These are phyloP conservation scores for Brassica hybrid DNA, from an alignment of 441 rosid genomes.

Conservation along the genomic window DNA sequence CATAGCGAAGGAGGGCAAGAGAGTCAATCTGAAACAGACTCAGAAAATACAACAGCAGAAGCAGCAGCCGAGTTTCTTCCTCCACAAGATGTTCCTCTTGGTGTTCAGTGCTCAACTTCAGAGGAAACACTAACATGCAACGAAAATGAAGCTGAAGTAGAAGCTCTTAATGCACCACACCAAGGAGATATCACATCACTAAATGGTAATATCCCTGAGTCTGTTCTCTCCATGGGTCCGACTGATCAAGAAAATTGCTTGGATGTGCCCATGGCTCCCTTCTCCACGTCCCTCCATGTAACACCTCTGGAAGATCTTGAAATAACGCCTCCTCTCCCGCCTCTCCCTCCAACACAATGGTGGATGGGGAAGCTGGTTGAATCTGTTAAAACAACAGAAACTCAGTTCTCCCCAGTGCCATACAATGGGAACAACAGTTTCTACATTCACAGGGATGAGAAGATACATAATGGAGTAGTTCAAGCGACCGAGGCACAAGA, in stretches of 20 bases:
- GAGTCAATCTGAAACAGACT: not conserved
- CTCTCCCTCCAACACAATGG: slow-evolving; percentile 91
- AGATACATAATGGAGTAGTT: slow-evolving; percentile 9
- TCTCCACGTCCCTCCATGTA: slow-evolving; percentile 37
- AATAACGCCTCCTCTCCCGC: slow-evolving; percentile 79
- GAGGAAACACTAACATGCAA: not conserved
- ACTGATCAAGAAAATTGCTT: slow-evolving; percentile 27
- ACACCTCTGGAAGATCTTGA: slow-evolving; percentile 44
- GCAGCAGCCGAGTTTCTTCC: slow-evolving; percentile 3
- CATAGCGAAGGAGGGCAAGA: slow-evolving; percentile 1
- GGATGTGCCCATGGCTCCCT: slow-evolving; percentile 13
- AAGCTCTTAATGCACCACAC: not conserved
- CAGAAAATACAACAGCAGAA: not conserved
- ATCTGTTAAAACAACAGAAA: slow-evolving; percentile 6
- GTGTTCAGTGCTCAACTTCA: not conserved
- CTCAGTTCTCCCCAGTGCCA: not conserved
- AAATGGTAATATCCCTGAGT: not conserved
- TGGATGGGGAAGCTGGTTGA: slow-evolving; percentile 56
- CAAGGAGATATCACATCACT: slow-evolving; percentile 4
- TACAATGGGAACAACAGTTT: not conserved
- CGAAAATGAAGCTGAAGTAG: not conserved
- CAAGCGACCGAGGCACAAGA: slow-evolving; percentile 16
- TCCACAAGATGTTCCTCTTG: slow-evolving; percentile 2
- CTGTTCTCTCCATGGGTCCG: not conserved
- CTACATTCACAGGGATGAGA: too few species aligned